Conservation (phyloP, 352 stramenopile genomes). For the Pythium aquatile region DNA sequence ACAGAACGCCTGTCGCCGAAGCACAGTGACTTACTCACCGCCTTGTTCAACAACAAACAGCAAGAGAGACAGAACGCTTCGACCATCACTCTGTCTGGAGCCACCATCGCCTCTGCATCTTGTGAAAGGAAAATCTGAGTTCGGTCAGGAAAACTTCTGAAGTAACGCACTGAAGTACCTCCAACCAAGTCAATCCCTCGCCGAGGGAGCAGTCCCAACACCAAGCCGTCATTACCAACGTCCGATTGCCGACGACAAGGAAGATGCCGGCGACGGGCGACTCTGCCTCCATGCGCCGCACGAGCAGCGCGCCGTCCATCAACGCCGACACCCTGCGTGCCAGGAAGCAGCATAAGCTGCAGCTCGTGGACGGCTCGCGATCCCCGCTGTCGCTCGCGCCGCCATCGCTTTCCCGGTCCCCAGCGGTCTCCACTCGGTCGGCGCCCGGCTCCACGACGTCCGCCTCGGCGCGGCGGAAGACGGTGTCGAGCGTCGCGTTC, state of each 20-base stretch:
- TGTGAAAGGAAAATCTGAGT: slow-evolving; percentile 7
- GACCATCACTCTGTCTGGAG: slow-evolving; percentile 3
- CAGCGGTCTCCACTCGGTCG: slow-evolving; percentile 19
- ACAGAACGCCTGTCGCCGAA: not conserved
- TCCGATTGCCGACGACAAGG: not conserved
- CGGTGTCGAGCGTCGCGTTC: slow-evolving; percentile 11
- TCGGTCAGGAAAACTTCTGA: slow-evolving; percentile 6
- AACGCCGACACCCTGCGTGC: not conserved
- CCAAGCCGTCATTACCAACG: slow-evolving; percentile 4
- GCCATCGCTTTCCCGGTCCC: slow-evolving; percentile 4
- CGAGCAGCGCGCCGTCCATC: slow-evolving; percentile 23
- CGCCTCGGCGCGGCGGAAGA: slow-evolving; percentile 14
- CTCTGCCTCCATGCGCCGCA: slow-evolving; percentile 16
- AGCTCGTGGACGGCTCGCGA: slow-evolving; percentile 11
- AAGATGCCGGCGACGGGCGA: not conserved
- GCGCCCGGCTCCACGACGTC: slow-evolving; percentile 18
- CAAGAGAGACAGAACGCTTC: not conserved
- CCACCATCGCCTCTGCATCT: slow-evolving; percentile 2
- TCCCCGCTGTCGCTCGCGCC: slow-evolving; percentile 8
- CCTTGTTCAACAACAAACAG: not conserved
- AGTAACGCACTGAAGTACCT: not conserved
- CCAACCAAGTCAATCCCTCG: not conserved
- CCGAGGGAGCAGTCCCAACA: not conserved
- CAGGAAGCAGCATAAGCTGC: slow-evolving; percentile 8
- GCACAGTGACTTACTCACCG: slow-evolving; percentile 1